Percentiles rank a stretch among this genome's conserved stretches.
phyloP scores from a whole-genome alignment of 2,329 filamentous ascomycete genomes.

The Bretziella fagacearum region DNA sequence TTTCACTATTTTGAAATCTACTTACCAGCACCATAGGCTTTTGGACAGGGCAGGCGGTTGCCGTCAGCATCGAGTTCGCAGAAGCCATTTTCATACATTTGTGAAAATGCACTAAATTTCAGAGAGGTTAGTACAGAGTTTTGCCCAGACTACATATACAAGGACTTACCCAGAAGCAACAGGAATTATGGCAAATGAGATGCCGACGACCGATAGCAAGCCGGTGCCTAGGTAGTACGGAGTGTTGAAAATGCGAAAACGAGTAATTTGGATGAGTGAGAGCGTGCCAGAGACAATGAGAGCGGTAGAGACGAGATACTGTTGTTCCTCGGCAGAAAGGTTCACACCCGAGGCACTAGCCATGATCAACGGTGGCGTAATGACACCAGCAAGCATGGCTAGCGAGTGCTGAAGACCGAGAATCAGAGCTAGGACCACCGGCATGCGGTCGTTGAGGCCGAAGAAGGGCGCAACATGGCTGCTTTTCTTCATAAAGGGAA shows the following conservation, averaged over 20 bases:
- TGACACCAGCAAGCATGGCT: constrained; percentile 59
- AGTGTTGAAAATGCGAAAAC: constrained; percentile 55
- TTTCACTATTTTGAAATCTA: background rate
- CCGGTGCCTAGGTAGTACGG: constrained; percentile 63
- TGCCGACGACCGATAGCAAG: constrained; percentile 61
- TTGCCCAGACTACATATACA: background rate
- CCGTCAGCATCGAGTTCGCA: constrained; percentile 44
- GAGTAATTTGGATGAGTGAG: constrained; percentile 59
- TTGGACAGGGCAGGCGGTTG: constrained; percentile 53
- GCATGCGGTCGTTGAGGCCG: constrained; percentile 64
- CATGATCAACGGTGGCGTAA: constrained; percentile 64
- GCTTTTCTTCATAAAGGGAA: constrained; percentile 61
- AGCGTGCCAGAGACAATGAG: constrained; percentile 65
- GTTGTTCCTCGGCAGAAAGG: constrained; percentile 40
- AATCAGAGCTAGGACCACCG: constrained; percentile 53
- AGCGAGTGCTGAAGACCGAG: constrained; percentile 67
- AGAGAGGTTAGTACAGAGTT: background rate
- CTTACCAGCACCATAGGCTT: constrained; percentile 47
- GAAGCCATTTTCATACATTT: constrained; percentile 64
- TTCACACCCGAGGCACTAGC: constrained; percentile 44
- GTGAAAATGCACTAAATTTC: constrained; percentile 36
- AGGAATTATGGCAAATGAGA: constrained; percentile 61
- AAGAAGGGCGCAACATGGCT: constrained; percentile 56
- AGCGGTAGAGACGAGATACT: constrained; percentile 65
- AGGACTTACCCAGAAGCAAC: constrained; percentile 40